phyloP scores from a whole-genome alignment of 306 rosid species.

The Sophora flavescens region DNA sequence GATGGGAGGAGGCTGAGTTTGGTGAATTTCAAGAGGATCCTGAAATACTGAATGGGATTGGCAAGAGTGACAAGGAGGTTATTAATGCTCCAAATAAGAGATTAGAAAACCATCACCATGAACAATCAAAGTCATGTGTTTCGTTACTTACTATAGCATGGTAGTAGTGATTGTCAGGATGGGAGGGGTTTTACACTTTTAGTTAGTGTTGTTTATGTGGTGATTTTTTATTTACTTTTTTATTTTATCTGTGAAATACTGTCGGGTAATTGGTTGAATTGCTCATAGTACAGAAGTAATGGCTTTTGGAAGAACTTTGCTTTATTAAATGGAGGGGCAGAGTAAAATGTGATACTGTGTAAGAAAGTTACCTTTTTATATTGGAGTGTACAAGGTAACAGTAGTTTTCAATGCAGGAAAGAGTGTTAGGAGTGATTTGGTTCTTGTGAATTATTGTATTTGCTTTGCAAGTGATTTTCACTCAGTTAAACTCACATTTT shows the following conservation, averaged over 20 bases:
- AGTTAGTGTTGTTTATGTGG: not conserved
- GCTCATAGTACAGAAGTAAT: not conserved
- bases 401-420: not conserved
- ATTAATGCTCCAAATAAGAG: not conserved
- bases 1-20: not conserved
- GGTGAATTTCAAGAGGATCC: not conserved
- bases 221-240: not conserved
- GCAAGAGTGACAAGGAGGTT: not conserved
- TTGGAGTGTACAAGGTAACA: conserved; percentile 7
- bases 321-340: not conserved
- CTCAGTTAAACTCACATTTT: not conserved
- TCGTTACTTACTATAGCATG: not conserved
- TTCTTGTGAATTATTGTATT: conserved; percentile 4
- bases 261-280: conserved; percentile 1
- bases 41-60: not conserved
- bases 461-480: not conserved
- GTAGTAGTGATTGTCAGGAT: not conserved
- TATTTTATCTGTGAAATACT: not conserved
- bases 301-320: not conserved
- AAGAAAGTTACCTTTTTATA: not conserved
- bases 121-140: not conserved
- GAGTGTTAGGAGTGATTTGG: conserved; percentile 4
- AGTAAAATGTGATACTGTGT: not conserved
- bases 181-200: not conserved
- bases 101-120: not conserved